Percentiles rank a stretch among this genome's conserved stretches.
phyloP scores from a whole-genome alignment of 2,329 filamentous ascomycete genomes.

The Macroventuria anomochaeta region DNA sequence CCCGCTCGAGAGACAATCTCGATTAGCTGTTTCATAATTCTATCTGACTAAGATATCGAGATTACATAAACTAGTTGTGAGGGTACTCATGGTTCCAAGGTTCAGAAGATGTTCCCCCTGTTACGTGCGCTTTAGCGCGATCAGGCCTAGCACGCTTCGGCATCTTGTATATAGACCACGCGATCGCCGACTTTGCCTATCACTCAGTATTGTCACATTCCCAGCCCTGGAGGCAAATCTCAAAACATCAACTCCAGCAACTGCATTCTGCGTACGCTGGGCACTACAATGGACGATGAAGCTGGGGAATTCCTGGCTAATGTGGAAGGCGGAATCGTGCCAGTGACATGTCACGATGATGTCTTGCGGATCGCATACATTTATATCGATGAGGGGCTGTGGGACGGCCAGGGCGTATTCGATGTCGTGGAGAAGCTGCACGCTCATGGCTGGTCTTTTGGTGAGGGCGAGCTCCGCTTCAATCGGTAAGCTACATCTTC shows the following conservation, averaged over 20 bases:
- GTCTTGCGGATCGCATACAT: slow-evolving; percentile 22
- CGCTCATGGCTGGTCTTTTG: slow-evolving; percentile 19
- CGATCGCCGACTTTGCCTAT: not conserved
- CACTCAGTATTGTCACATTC: slow-evolving; percentile 1
- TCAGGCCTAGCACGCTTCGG: not conserved
- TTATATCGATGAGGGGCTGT: slow-evolving; percentile 18
- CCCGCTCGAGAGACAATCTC: not conserved
- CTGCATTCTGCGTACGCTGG: slow-evolving; percentile 18
- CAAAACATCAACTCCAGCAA: slow-evolving; percentile 14
- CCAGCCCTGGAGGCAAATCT: slow-evolving; percentile 7
- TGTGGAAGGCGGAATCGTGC: slow-evolving; percentile 18
- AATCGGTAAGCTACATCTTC: slow-evolving; percentile 19
- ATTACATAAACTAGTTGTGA: not conserved
- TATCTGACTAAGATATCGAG: not conserved
- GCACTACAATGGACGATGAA: slow-evolving; percentile 19
- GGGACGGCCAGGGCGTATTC: slow-evolving; percentile 17
- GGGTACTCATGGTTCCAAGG: not conserved
- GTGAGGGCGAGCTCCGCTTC: slow-evolving; percentile 18
- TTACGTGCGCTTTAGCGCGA: not conserved
- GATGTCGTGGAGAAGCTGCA: slow-evolving; percentile 17
- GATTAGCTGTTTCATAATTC: not conserved
- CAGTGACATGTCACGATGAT: slow-evolving; percentile 20
- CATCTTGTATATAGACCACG: not conserved
- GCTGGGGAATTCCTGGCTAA: slow-evolving; percentile 16
- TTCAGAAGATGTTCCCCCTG: too few species aligned